Conservation (phyloP, 306 rosid species). For the Mucuna pruriens region DNA sequence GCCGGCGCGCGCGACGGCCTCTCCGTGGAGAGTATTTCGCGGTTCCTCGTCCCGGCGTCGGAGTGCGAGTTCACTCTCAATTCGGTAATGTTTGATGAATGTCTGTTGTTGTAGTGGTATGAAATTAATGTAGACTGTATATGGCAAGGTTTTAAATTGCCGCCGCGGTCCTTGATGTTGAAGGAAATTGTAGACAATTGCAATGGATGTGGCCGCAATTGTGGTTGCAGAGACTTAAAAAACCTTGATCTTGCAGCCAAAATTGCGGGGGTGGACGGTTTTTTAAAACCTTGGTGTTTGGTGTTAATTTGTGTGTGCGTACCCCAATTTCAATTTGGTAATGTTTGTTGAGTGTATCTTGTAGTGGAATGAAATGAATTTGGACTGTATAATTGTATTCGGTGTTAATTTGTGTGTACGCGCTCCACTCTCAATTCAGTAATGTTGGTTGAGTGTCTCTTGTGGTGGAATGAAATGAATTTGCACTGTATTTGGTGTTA, state of each 20-base stretch:
- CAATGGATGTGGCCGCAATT: background rate
- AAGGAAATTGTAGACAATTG: background rate
- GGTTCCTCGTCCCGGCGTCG: constrained; percentile 79
- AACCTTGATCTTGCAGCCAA: background rate
- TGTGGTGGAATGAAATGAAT: background rate
- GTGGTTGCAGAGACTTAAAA: background rate
- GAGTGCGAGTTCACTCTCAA: constrained; percentile 86
- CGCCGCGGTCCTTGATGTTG: no score
- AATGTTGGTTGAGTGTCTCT: background rate
- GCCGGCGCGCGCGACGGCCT: constrained; percentile 94
- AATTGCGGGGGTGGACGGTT: background rate
- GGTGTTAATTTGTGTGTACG: background rate
- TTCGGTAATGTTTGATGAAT: constrained; percentile 65
- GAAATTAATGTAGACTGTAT: background rate
- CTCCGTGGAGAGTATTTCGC: constrained; percentile 71
- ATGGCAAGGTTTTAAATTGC: background rate
- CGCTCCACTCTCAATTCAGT: background rate
- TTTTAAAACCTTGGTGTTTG: background rate
- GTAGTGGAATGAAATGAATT: background rate
- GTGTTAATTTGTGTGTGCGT: background rate
- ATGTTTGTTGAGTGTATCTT: background rate
- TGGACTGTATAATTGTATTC: background rate
- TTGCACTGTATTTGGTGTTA: background rate
- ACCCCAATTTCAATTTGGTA: background rate
- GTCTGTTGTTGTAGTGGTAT: background rate